Conservation (phyloP, 805 yeast genomes). For the Candida boleticola region DNA sequence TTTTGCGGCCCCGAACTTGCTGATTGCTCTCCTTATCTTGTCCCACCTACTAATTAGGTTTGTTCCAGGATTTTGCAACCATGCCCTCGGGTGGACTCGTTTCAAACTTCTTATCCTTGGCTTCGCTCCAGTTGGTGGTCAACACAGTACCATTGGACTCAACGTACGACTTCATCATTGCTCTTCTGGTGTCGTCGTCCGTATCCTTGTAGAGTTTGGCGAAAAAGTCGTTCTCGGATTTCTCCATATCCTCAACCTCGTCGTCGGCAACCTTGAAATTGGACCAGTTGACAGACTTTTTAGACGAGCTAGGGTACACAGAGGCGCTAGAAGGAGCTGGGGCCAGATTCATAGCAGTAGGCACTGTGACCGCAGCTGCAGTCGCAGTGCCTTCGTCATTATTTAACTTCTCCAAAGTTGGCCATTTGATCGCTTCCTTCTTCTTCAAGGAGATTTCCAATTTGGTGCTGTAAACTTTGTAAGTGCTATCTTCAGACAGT, state of each 20-base stretch:
- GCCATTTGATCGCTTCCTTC: constrained; percentile 48
- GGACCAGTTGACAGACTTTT: constrained; percentile 69
- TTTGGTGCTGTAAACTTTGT: constrained; percentile 65
- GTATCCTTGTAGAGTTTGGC: constrained; percentile 70
- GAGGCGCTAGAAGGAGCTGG: constrained; percentile 17
- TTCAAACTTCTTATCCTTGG: constrained; percentile 60
- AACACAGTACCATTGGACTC: constrained; percentile 93
- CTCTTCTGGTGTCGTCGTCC: constrained; percentile 83
- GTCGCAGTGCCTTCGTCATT: constrained; percentile 11
- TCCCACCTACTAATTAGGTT: no score
- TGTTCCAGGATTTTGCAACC: constrained; percentile 53
- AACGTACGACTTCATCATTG: constrained; percentile 95
- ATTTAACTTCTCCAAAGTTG: constrained; percentile 42
- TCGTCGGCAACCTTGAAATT: constrained; percentile 42
- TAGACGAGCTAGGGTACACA: constrained; percentile 64
- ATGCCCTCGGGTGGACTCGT: constrained; percentile 75
- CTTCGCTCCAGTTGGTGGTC: constrained; percentile 93
- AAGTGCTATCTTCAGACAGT: constrained; percentile 42
- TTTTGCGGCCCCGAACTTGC: no score
- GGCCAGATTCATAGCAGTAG: constrained; percentile 3
- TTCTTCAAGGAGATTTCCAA: constrained; percentile 68
- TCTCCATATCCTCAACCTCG: constrained; percentile 45
- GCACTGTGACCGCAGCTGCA: constrained; percentile 7
- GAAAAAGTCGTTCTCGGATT: constrained; percentile 68
- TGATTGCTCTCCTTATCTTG: no score